Evolutionary conservation across 495 filamentous ascomycete species (phyloP).

Genomic region (Penicillium cataractarum): DNA sequence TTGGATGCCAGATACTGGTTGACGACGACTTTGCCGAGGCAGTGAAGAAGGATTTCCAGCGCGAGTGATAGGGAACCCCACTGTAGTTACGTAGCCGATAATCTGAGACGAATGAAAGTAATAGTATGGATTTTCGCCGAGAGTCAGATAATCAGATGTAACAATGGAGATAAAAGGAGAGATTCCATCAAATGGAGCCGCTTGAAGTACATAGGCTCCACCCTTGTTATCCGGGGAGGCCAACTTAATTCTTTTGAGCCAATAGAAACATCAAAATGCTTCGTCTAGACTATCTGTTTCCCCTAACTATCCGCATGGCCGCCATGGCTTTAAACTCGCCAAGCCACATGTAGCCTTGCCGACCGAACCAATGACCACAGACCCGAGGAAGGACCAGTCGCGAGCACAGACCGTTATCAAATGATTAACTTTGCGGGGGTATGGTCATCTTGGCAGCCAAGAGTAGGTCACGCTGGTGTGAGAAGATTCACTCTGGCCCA

Average conservation of each 20-base stretch:
- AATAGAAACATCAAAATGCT: not conserved
- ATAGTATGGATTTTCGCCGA: not conserved
- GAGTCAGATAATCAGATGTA: not conserved
- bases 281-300: not conserved
- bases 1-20: slow-evolving; percentile 52
- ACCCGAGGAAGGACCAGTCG: not conserved
- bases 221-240: not conserved
- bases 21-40: slow-evolving; percentile 44
- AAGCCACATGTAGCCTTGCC: slow-evolving; percentile 28
- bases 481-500: not conserved
- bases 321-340: slow-evolving; percentile 11
- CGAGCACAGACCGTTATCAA: slow-evolving; percentile 6
- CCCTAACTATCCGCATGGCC: not conserved
- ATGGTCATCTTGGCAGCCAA: not conserved
- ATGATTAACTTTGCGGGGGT: slow-evolving; percentile 17
- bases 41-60: slow-evolving; percentile 35
- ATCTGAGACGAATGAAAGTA: not conserved
- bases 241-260: not conserved
- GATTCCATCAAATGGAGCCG: not conserved
- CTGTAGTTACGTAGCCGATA: not conserved
- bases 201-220: not conserved
- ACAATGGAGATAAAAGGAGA: not conserved
- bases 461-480: not conserved
- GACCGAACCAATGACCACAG: slow-evolving; percentile 26
- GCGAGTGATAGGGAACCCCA: slow-evolving; percentile 11